Evolutionary conservation across 163 green algal genomes (phyloP), one percentile per base, ranked within the genome.

Genomic region (Prototheca cutis): DNA sequence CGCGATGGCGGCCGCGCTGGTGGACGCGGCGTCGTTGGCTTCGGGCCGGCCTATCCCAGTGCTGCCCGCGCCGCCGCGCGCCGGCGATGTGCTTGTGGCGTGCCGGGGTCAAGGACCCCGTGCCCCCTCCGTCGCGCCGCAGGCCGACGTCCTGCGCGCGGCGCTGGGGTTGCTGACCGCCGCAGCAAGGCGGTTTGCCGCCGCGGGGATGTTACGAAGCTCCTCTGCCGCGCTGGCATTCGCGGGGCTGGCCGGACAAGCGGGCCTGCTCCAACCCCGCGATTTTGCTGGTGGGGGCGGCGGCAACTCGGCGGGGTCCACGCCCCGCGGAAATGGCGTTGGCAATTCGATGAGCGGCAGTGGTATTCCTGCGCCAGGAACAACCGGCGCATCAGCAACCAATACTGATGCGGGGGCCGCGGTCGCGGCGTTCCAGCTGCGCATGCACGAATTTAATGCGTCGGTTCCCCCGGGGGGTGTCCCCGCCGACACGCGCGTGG

Each of bases 401-500:
- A n/a, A n/a, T n/a, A n/a, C n/a, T n/a, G 36, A 45, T 15, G 13
- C 36, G 13, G 36, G 17, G 36, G 36, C 36, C 36, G 36, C 17
- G 13, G 17, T 45, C 36, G 36, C 36, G 36, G 40, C 68, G 17
- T 63, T 90, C 45, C 55, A 76, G 24, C 70, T 77, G 53, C 72
- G 73, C 18, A 63, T 90, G 33, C 59, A 63, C 28, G 72, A 88
- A 70, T 87, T 87, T 71, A 90, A 89, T 59, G 79, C 84, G 0
- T 81, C 70, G 30, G 61, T 89, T 30, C 70, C 82, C 1, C 86
- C 84, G 28, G 29, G 48, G 6, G 79, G 80, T 2, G 55, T 87
- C 19, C 24, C 54, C 1, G 33, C 56, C 18, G 61, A 55, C 10
- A 48, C 58, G 25, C 48, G 57, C 8, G 36, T 72, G 21, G 70